Evolutionary conservation across 331 rosid genomes (phyloP).

Genomic region (Ulmus americana): DNA sequence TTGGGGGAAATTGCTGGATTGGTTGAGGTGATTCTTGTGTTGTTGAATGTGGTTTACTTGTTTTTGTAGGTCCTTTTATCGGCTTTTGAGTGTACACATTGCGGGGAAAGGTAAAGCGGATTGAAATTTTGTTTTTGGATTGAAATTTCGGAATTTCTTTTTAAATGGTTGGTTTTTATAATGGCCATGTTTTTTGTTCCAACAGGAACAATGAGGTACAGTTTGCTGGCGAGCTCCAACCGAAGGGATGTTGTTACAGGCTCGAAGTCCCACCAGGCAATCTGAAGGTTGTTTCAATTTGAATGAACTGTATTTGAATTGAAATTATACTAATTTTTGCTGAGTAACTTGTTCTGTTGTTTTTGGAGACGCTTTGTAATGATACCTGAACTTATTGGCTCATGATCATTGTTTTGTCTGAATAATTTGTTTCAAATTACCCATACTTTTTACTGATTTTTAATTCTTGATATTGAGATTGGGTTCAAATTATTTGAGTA

Average conservation of each 20-base stretch:
- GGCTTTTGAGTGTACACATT: slow-evolving; percentile 84
- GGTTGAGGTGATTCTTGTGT: background rate
- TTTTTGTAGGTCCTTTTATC: slow-evolving; percentile 67
- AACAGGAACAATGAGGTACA: slow-evolving; percentile 87
- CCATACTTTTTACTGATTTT: background rate
- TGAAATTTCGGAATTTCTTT: slow-evolving; percentile 7
- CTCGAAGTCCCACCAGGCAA: slow-evolving; percentile 57
- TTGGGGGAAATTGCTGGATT: background rate
- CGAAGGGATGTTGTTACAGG: slow-evolving; percentile 69
- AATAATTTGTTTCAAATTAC: background rate
- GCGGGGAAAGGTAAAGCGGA: slow-evolving; percentile 67
- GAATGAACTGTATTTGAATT: background rate
- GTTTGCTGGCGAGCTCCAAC: slow-evolving; percentile 95
- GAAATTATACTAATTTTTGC: background rate
- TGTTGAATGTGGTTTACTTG: background rate
- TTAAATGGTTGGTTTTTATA: background rate
- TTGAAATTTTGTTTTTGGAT: background rate
- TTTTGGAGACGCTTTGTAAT: no score
- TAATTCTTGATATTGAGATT: no score
- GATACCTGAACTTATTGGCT: background rate
- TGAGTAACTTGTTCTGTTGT: background rate
- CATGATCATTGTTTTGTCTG: background rate
- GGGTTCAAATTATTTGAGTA: background rate
- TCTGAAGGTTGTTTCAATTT: slow-evolving; percentile 49
- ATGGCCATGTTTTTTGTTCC: slow-evolving; percentile 13